A percentile compares a stretch with the other conserved stretches of the same genome.
phyloP scores from a whole-genome alignment of 495 filamentous ascomycete species.

The Choiromyces venosus region DNA sequence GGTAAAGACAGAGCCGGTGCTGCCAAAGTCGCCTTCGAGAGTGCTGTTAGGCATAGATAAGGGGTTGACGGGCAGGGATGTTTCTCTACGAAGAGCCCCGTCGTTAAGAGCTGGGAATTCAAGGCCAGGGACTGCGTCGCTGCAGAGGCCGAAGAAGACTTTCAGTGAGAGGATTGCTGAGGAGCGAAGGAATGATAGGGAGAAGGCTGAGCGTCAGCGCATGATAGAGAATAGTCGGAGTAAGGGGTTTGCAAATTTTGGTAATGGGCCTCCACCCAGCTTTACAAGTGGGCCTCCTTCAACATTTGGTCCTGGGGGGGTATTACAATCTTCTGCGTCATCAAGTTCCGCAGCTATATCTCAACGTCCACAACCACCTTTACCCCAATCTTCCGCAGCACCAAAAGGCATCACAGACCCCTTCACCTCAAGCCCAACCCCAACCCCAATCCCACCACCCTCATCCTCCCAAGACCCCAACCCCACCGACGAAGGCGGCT shows the following conservation, averaged over 20 bases:
- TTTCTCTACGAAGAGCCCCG: conserved; percentile 76
- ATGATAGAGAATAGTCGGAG: conserved; percentile 58
- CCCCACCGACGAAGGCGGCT: conserved; percentile 49
- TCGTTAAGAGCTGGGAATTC: conserved; percentile 41
- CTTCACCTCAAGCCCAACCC: conserved; percentile 28
- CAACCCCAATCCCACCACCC: conserved; percentile 26
- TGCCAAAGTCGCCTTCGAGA: conserved; percentile 70
- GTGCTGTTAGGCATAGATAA: conserved; percentile 85
- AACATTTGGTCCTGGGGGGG: conserved; percentile 11
- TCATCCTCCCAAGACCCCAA: conserved; percentile 45
- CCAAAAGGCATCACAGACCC: conserved; percentile 20
- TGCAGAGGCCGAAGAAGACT: conserved; percentile 40
- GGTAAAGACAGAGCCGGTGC: conserved; percentile 47
- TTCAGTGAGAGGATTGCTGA: conserved; percentile 86
- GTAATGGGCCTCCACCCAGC: conserved; percentile 14
- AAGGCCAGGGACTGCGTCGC: conserved; percentile 30
- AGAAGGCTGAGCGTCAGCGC: conserved; percentile 52
- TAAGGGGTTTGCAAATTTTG: conserved; percentile 57
- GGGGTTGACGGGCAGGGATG: conserved; percentile 69
- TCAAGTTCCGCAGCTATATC: neutral
- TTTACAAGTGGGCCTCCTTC: conserved; percentile 18
- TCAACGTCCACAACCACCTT: neutral
- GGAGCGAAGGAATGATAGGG: conserved; percentile 53
- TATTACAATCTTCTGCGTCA: neutral
- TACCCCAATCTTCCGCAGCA: conserved; percentile 13